Conservation (phyloP, 345 rosid species). For the Reutealis trisperma region DNA sequence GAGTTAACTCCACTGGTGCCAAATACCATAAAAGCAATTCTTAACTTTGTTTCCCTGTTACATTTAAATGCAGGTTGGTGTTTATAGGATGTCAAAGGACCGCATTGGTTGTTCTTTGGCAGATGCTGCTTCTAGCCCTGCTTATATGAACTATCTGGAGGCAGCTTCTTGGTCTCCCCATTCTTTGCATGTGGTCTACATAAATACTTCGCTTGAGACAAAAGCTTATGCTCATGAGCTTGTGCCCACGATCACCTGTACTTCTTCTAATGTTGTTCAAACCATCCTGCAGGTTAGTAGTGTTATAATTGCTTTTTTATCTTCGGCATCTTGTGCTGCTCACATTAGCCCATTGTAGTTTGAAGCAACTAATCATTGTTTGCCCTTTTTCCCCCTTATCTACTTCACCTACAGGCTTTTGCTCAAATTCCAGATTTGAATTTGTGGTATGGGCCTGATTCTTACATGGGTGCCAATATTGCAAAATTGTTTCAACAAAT, state of each 20-base stretch:
- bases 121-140: constrained; percentile 90
- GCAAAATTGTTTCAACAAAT: constrained; percentile 81
- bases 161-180: constrained; percentile 64
- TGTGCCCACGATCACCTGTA: constrained; percentile 96
- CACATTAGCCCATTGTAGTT: too few relatives aligned
- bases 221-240: constrained; percentile 96
- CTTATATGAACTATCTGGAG: constrained; percentile 76
- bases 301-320: constrained; percentile 6
- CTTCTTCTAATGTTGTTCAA: constrained; percentile 94
- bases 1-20: not conserved
- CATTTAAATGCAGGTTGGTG: constrained; percentile 64
- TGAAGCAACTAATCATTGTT: not conserved
- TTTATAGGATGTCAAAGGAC: constrained; percentile 90
- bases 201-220: constrained; percentile 92
- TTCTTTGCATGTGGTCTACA: constrained; percentile 85
- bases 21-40: constrained; percentile 8
- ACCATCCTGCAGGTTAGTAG: constrained; percentile 82
- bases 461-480: constrained; percentile 98
- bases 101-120: constrained; percentile 95
- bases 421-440: constrained; percentile 74
- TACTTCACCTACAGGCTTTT: constrained; percentile 58
- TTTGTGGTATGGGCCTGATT: constrained; percentile 94
- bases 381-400: not conserved
- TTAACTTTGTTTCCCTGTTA: constrained; percentile 14
- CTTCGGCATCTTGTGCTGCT: constrained; percentile 1